Percentiles rank a stretch among this genome's conserved stretches.
Conservation (phyloP, 352 stramenopile genomes). For the Blastocystis sp. region DNA sequence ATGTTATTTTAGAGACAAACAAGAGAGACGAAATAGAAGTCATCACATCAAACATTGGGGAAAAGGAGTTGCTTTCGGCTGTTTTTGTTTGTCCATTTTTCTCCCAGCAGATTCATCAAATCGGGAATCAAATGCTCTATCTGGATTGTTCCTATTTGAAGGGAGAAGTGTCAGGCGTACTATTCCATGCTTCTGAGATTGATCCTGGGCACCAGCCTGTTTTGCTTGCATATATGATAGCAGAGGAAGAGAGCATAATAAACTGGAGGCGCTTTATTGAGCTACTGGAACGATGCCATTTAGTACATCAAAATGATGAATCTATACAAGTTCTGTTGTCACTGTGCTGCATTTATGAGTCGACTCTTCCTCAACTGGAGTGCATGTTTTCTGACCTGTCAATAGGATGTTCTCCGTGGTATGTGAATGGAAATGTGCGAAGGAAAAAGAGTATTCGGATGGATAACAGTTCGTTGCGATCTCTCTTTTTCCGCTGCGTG, state of each 20-base stretch:
- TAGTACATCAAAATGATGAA: neutral
- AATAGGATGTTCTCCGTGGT: neutral
- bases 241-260: neutral
- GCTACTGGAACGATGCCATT: neutral
- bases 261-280: slow-evolving; percentile 22
- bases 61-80: neutral
- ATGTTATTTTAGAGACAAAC: neutral
- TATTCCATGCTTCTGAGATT: slow-evolving; percentile 19
- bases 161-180: neutral
- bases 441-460: neutral
- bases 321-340: neutral
- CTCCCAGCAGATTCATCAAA: neutral
- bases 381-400: neutral
- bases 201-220: neutral
- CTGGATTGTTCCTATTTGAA: slow-evolving; percentile 15
- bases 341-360: neutral
- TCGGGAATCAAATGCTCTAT: neutral
- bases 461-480: neutral
- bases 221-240: slow-evolving; percentile 20
- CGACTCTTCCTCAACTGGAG: neutral
- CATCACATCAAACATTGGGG: neutral
- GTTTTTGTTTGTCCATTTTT: neutral
- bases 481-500: neutral
- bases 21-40: neutral
- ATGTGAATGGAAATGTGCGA: neutral